Conservation (phyloP, 2,329 filamentous ascomycete genomes). For the Fusarium fracticaudum region DNA sequence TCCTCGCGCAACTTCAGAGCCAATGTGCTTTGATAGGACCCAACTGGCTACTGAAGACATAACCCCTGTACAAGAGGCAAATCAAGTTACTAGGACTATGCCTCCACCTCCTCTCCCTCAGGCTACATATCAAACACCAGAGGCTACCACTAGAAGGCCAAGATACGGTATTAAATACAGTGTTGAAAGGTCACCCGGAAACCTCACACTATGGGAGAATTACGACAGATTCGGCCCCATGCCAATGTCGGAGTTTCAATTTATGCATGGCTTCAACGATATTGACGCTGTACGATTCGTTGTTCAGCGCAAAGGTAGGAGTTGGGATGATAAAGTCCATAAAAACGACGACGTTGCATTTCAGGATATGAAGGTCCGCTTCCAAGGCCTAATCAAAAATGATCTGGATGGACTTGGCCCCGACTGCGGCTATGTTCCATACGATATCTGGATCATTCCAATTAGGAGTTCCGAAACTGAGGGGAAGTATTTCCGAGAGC, state of each 20-base stretch:
- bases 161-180: not conserved
- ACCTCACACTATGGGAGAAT: not conserved
- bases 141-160: not conserved
- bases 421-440: not conserved
- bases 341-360: not conserved
- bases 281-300: not conserved
- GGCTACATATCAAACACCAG: too few relatives aligned
- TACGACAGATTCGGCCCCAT: not conserved
- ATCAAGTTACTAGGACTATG: not conserved
- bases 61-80: not conserved
- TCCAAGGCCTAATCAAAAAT: not conserved
- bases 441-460: slow-evolving; percentile 13
- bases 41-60: not conserved
- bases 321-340: not conserved
- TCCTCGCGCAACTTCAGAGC: not conserved
- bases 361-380: slow-evolving; percentile 4
- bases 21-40: fast-evolving
- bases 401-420: not conserved
- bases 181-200: not conserved
- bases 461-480: not conserved
- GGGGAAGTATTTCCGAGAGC: not conserved
- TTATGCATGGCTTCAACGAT: not conserved
- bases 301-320: slow-evolving; percentile 6
- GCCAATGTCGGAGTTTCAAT: not conserved
- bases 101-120: not conserved